Percentiles rank a stretch among this genome's conserved stretches.
Conservation (phyloP, 129 eudicot genomes). For the Tagetes patula region DNA sequence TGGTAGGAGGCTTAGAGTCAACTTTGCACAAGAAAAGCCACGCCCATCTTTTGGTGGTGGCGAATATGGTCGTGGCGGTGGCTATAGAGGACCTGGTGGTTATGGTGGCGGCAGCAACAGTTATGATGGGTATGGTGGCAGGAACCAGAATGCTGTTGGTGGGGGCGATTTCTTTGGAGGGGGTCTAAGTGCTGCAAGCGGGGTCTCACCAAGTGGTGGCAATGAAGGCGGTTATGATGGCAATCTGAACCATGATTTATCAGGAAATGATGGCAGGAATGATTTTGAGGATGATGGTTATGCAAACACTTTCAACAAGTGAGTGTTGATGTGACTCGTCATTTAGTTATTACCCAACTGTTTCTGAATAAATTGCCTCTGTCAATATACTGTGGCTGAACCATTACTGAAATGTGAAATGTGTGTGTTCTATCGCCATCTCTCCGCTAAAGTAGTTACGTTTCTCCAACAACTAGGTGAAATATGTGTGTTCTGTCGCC, state of each 20-base stretch:
- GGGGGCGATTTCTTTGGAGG: constrained; percentile 24
- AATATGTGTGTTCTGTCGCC: too few species aligned
- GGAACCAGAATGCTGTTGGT: constrained; percentile 37
- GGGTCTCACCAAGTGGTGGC: constrained; percentile 33
- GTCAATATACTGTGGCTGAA: constrained; percentile 18
- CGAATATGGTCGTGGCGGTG: constrained; percentile 41
- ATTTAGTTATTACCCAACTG: background rate
- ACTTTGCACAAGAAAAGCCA: constrained; percentile 70
- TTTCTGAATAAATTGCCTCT: constrained; percentile 19
- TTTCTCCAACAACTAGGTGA: too few species aligned
- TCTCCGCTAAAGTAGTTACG: too few species aligned
- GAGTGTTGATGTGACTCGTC: constrained; percentile 4
- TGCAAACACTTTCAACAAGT: constrained; percentile 39
- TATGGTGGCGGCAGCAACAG: constrained; percentile 24
- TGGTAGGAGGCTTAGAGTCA: constrained; percentile 75
- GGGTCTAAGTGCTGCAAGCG: constrained; percentile 13
- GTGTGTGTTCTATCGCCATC: too few species aligned
- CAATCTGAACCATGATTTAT: constrained; percentile 13
- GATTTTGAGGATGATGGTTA: constrained; percentile 42
- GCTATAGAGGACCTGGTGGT: constrained; percentile 32
- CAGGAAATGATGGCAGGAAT: constrained; percentile 22
- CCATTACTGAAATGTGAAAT: background rate
- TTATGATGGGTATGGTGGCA: constrained; percentile 35
- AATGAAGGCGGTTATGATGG: constrained; percentile 24
- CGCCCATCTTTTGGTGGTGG: constrained; percentile 46